These are phyloP conservation scores for Candida methanosorbosa DNA, from an alignment of 805 yeast genomes.

Conservation along the genomic window DNA sequence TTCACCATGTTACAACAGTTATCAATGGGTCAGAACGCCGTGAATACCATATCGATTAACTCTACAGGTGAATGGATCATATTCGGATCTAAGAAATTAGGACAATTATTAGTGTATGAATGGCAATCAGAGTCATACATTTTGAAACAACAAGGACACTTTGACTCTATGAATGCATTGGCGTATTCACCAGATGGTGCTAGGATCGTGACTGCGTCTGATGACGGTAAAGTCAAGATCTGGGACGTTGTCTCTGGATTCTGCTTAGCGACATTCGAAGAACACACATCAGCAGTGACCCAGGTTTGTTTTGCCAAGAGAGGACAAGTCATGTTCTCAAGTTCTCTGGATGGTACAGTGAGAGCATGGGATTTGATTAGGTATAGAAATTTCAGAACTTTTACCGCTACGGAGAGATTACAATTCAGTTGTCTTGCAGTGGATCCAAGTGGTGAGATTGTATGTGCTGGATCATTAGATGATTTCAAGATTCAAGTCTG, in stretches of 20 bases:
- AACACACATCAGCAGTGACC: conserved; percentile 84
- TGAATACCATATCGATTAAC: conserved; percentile 75
- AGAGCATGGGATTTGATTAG: conserved; percentile 95
- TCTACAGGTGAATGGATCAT: conserved; percentile 94
- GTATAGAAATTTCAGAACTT: conserved; percentile 89
- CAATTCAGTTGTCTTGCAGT: conserved; percentile 88
- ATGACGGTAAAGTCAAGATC: conserved; percentile 92
- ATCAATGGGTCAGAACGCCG: conserved; percentile 85
- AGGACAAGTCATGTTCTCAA: conserved; percentile 86
- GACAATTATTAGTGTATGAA: conserved; percentile 94
- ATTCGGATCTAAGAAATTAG: conserved; percentile 81
- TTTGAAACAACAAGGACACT: conserved; percentile 94
- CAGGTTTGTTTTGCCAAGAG: conserved; percentile 78
- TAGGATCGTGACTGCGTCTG: conserved; percentile 85
- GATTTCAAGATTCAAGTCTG: conserved; percentile 88
- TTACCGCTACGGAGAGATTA: conserved; percentile 82
- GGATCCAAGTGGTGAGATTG: conserved; percentile 95
- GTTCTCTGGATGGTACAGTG: conserved; percentile 93
- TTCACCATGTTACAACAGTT: conserved; percentile 77
- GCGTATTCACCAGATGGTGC: conserved; percentile 94
- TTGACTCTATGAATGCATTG: conserved; percentile 77
- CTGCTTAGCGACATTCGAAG: conserved; percentile 84
- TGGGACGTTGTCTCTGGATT: conserved; percentile 95
- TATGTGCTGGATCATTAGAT: conserved; percentile 89
- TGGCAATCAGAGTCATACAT: conserved; percentile 98